A percentile compares a stretch with the other conserved stretches of the same genome.
phyloP scores from a whole-genome alignment of 1,284 basidiomycete genomes.

The Cryptococcus sp. region DNA sequence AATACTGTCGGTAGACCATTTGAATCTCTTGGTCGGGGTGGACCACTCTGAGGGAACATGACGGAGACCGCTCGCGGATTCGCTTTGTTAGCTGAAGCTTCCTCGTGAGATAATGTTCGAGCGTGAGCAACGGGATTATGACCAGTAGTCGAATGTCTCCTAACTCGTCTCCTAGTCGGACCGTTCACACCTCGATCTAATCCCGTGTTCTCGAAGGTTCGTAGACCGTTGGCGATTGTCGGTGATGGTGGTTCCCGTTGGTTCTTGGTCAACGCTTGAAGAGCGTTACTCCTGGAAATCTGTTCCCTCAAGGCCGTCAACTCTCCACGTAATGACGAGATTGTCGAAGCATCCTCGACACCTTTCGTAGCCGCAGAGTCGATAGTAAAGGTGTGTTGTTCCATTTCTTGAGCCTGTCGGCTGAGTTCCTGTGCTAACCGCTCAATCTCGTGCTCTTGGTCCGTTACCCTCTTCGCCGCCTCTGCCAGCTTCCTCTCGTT shows the following conservation, averaged over 20 bases:
- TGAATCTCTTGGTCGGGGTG: slow-evolving; percentile 55
- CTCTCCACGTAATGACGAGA: slow-evolving; percentile 84
- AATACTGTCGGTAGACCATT: slow-evolving; percentile 71
- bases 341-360: slow-evolving; percentile 76
- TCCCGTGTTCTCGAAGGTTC: slow-evolving; percentile 40
- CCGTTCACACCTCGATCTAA: slow-evolving; percentile 66
- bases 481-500: slow-evolving; percentile 79
- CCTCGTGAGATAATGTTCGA: slow-evolving; percentile 68
- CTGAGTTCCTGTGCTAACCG: slow-evolving; percentile 74
- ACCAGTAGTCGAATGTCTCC: slow-evolving; percentile 44
- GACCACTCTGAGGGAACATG: slow-evolving; percentile 69
- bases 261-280: slow-evolving; percentile 69
- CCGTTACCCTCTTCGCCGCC: slow-evolving; percentile 62
- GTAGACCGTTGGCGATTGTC: slow-evolving; percentile 50
- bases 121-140: slow-evolving; percentile 50
- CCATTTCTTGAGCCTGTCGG: slow-evolving; percentile 56
- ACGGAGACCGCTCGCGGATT: slow-evolving; percentile 91
- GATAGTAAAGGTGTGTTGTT: slow-evolving; percentile 65
- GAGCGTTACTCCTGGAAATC: slow-evolving; percentile 85
- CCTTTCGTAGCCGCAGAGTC: slow-evolving; percentile 53
- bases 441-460: slow-evolving; percentile 79
- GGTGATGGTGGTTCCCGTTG: slow-evolving; percentile 62
- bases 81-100: slow-evolving; percentile 65
- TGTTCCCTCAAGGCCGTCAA: slow-evolving; percentile 88
- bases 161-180: slow-evolving; percentile 59